These are phyloP conservation scores for Mycena maculata DNA, from an alignment of 768 basidiomycete species.

Conservation along the genomic window DNA sequence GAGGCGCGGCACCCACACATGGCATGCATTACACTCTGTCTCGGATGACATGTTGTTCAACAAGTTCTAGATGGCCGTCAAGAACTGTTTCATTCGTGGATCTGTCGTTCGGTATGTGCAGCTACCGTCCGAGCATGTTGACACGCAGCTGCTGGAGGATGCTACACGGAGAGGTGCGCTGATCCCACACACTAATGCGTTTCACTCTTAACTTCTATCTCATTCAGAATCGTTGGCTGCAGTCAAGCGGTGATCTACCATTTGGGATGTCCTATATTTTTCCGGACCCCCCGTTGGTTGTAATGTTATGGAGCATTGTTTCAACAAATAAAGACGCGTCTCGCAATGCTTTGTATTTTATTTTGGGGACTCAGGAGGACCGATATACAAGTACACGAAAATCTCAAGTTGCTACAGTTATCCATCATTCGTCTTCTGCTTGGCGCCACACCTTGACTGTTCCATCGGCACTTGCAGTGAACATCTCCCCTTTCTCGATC, in stretches of 20 bases:
- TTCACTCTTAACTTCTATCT: constrained; percentile 4
- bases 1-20: constrained; percentile 97
- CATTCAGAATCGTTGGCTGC: constrained; percentile 48
- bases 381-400: constrained; percentile 10
- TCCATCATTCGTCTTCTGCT: constrained; percentile 39
- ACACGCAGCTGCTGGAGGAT: constrained; percentile 95
- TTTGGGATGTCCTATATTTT: constrained; percentile 18
- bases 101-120: constrained; percentile 98
- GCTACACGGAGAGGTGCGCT: constrained; percentile 91
- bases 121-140: constrained; percentile 91
- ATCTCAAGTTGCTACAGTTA: not conserved
- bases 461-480: constrained; percentile 92
- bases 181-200: not conserved
- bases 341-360: too few relatives aligned
- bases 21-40: constrained; percentile 59
- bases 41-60: not conserved
- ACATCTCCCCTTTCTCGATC: constrained; percentile 80
- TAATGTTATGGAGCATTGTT: constrained; percentile 17
- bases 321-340: not conserved
- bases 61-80: constrained; percentile 88
- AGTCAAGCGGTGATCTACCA: constrained; percentile 32
- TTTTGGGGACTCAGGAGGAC: too few relatives aligned
- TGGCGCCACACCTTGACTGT: constrained; percentile 90
- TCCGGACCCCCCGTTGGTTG: constrained; percentile 16
- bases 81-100: constrained; percentile 99